phyloP scores from a whole-genome alignment of 257 asterid genomes.

The Henckelia pumila region DNA sequence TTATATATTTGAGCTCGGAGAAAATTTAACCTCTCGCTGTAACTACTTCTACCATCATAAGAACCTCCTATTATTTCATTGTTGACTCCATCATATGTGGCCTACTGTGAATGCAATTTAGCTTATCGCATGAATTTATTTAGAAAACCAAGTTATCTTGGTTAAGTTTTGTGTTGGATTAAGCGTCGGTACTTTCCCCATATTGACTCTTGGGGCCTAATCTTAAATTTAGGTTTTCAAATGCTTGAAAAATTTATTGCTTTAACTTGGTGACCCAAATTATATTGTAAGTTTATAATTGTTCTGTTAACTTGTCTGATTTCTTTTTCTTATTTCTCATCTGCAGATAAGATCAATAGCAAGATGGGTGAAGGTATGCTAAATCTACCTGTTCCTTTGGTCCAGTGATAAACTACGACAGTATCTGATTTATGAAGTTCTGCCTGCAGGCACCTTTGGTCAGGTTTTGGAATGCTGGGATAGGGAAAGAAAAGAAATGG shows the following conservation, averaged over 20 bases:
- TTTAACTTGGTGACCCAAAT: not conserved
- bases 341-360: conserved; percentile 79
- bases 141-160: not conserved
- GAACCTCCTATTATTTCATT: conserved; percentile 22
- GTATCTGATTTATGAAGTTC: not conserved
- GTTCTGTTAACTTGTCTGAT: conserved; percentile 5
- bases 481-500: conserved; percentile 75
- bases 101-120: not conserved
- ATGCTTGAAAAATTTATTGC: not conserved
- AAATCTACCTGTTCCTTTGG: not conserved
- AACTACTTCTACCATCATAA: conserved; percentile 57
- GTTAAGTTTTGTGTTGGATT: not conserved
- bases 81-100: not conserved
- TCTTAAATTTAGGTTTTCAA: not conserved
- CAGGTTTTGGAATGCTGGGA: conserved; percentile 98
- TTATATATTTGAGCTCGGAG: conserved; percentile 96
- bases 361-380: conserved; percentile 89
- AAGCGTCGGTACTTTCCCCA: not conserved
- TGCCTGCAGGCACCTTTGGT: conserved; percentile 70
- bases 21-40: conserved; percentile 95
- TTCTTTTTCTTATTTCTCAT: not conserved
- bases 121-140: not conserved
- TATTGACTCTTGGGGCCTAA: not conserved
- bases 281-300: not conserved
- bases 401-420: not conserved